Base-by-base conservation (phyloP, 2,329 filamentous ascomycete species). In the Hymenoscyphus salicellus region DNA sequence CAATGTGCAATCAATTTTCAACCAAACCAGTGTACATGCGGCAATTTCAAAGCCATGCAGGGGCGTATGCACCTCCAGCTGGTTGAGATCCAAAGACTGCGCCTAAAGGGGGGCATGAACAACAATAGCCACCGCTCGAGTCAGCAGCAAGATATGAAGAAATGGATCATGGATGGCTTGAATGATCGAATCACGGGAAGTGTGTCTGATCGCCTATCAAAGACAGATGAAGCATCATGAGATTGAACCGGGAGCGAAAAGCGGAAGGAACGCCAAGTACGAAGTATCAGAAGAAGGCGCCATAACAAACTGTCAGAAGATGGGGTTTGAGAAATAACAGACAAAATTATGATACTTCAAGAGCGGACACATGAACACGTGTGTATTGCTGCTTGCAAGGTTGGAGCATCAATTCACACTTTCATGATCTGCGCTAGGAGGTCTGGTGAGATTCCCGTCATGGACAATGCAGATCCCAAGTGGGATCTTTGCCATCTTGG, bases 371-470 rank as follows among this genome's bases (percentile, higher is more conserved):
- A 46, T 17, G 43, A n/a, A 17, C 23, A 20, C n/a, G 20, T 52
- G 46, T 52, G 46, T 52, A 23, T 52, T 52, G 23, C 23, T 20
- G 43, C 43, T 52, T 52, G 46, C 46, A 52, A 26, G 46, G 46
- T 26, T 52, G 46, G 26, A 23, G 46, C 46, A 52, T 52, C 46
- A 52, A 52, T 26, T 52, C 46, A 26, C 20, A 26, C 20, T 52
- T 52, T 52, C 46, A 52, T 52, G 46, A 52, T 52, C 46, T 26
- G 46, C 46, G 46, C 46, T 52, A 52, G 46, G n/a, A 26, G 46
- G 14, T 26, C 26, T 52, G 46, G 46, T 23, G 20, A 52, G 46
- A 52, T 52, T 23, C 46, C 46, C n/a, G 20, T 23, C 46, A 52
- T 52, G 46, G 46, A 52, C 46, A 52, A 26, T 28, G 46, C 46